Evolutionary conservation across 768 basidiomycete species (phyloP), one percentile per base, ranked within the genome.

Genomic region (Boletus patriciae): DNA sequence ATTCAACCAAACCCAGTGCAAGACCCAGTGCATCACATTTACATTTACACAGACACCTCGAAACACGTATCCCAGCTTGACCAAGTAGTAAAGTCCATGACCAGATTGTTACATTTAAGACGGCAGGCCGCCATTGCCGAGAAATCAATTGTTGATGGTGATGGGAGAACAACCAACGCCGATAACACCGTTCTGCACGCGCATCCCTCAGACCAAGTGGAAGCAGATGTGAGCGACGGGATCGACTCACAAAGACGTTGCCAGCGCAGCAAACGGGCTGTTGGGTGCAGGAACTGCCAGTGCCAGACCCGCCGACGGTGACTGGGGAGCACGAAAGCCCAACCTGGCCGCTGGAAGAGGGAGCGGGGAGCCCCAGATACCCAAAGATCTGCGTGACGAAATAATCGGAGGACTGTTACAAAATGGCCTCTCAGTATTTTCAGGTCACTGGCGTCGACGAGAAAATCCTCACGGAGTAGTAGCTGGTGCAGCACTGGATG

Each of bases 401-500:
- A 6, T 8, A 11, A 18, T 23, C 3, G 13, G n/a, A 34, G 7
- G 54, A 49, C 46, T 55, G 47, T 42, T 27, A n/a, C 9, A 34
- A 36, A 19, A n/a, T n/a, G 7, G 10, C n/a, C 31, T 5, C 10
- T 42, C 18, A 41, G 38, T 6, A 2, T 38, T 29, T 43, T 8
- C 21, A 12, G 15, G 11, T 51, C 36, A 18, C 8, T 13, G 12
- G n/a, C 3, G 5, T 46, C 21, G 4, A 16, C 19, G 21, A 52
- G 12, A 41, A 15, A 16, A 40, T 4, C 36, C 50, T 52, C 44
- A 52, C 50, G 19, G 33, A 15, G 15, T 16, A 37, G 16, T 16
- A 4, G n/a, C 33, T 55, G 33, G n/a, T 7, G 31, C 50, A 64
- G 53, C 57, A 65, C 19, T 49, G 44, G 25, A 77, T 48, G 21